These are phyloP conservation scores for Mycena galopus DNA, from an alignment of 768 basidiomycete species.

Conservation along the genomic window DNA sequence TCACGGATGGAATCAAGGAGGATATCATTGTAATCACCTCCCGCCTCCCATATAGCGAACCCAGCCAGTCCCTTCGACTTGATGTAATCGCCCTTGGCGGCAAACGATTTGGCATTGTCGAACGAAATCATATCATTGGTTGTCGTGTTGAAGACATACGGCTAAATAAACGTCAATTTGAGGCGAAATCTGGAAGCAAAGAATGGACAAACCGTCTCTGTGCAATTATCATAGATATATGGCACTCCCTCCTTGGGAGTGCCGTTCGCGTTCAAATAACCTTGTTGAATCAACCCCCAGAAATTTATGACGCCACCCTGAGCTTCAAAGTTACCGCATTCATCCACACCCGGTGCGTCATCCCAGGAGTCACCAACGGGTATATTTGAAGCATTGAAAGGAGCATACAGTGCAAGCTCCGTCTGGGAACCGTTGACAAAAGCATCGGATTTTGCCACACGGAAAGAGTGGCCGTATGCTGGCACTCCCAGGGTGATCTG, in stretches of 20 bases:
- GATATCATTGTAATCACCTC: conserved; percentile 24
- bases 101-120: conserved; percentile 73
- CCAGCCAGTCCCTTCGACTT: conserved; percentile 64
- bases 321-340: conserved; percentile 58
- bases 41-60: conserved; percentile 69
- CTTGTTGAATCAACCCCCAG: conserved; percentile 67
- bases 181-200: neutral
- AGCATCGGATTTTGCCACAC: conserved; percentile 56
- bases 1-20: conserved; percentile 28
- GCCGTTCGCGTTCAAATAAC: conserved; percentile 65
- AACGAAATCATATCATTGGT: conserved; percentile 74
- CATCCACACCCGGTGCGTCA: conserved; percentile 54
- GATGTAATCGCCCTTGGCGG: conserved; percentile 75
- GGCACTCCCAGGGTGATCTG: conserved; percentile 85
- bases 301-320: conserved; percentile 71
- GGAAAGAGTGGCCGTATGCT: conserved; percentile 83
- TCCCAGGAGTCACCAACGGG: conserved; percentile 68
- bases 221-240: conserved; percentile 75
- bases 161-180: neutral
- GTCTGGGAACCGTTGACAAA: conserved; percentile 43
- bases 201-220: conserved; percentile 74
- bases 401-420: conserved; percentile 58
- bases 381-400: conserved; percentile 59
- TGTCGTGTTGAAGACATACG: conserved; percentile 49
- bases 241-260: conserved; percentile 62